Evolutionary conservation across 139 green algal genomes (phyloP), one percentile per base, ranked within the genome.

Genomic region (Eudorina sp.): DNA sequence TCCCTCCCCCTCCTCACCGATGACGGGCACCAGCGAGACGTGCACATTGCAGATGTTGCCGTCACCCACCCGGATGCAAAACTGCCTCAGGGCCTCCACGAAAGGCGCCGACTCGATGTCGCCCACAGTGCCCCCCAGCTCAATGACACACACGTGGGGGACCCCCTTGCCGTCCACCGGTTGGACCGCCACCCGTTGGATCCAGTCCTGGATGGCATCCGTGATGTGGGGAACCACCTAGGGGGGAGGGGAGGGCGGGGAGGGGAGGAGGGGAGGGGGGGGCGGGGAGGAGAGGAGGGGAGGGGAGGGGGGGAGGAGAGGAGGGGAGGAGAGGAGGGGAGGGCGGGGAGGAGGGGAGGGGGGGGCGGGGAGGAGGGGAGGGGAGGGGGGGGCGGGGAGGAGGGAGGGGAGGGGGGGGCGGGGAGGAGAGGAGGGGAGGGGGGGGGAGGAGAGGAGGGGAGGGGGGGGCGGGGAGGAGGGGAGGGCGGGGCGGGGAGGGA

Each of bases 51-150:
- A 98, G 83, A 99, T 94, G 92, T 98, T 98, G 75, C 89, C 82
- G 2, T 89, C 43, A 18, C 97, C 97, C 68, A 92, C 82, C 40
- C 85, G 86, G 80, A 95, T 96, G 60, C 94, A 92, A 82, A 97
- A 97, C 91, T 97, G 94, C 21, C 96, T 88, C 70, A 98, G 91
- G 21, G 96, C 96, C 92, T 99, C 98, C 41, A 99, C 94, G 92
- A 99, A 99, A 38, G 98, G 98, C 92, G 97, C 98, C 62, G 94
- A 98, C 94, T 99, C 98, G 78, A 99, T 99, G 92, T 99, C 98
- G 0, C 98, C 98, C 45, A 99, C 96, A 1, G 97, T 99, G 81
- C 98, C 98, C 19, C 98, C 98, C 77, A 99, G 95, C 94, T 99
- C 98, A 58, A 99, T 99, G 31, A 99, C 95, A 91, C 98, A 99